phyloP scores from a whole-genome alignment of 345 rosid species.

The Salix purpurea region DNA sequence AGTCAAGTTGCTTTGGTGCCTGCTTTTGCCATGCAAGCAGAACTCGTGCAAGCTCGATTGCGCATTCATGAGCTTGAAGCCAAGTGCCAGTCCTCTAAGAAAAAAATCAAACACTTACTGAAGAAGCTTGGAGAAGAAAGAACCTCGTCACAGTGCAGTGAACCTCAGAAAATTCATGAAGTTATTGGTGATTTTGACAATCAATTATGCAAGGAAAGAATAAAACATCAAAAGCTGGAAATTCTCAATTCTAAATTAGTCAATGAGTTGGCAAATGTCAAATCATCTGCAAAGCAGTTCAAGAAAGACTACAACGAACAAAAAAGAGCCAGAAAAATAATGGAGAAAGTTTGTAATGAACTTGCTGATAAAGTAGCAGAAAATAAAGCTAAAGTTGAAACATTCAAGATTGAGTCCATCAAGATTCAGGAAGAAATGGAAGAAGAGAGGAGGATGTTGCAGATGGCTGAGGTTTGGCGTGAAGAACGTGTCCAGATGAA shows the following conservation, averaged over 20 bases:
- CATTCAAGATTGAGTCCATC: constrained; percentile 19
- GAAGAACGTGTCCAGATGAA: constrained; percentile 47
- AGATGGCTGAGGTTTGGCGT: constrained; percentile 44
- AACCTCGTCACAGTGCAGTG: neutral
- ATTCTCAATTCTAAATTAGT: constrained; percentile 13
- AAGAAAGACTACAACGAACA: constrained; percentile 17
- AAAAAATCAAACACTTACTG: constrained; percentile 2
- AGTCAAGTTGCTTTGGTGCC: neutral
- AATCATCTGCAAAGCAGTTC: constrained; percentile 15
- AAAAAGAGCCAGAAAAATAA: constrained; percentile 13
- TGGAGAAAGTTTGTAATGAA: constrained; percentile 27
- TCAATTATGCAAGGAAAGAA: constrained; percentile 8
- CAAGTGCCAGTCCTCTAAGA: neutral
- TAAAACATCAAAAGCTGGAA: constrained; percentile 6
- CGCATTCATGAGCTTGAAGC: constrained; percentile 12
- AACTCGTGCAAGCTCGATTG: neutral
- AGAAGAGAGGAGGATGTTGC: constrained; percentile 43
- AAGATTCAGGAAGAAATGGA: constrained; percentile 28
- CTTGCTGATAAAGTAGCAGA: constrained; percentile 23
- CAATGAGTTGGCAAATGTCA: constrained; percentile 1
- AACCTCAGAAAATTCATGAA: constrained; percentile 8
- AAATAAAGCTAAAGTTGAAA: constrained; percentile 33
- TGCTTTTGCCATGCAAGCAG: constrained; percentile 4
- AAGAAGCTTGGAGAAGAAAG: constrained; percentile 13
- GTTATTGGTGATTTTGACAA: neutral